Base-by-base conservation (phyloP, 805 yeast species). In the Sungouiella blattae region DNA sequence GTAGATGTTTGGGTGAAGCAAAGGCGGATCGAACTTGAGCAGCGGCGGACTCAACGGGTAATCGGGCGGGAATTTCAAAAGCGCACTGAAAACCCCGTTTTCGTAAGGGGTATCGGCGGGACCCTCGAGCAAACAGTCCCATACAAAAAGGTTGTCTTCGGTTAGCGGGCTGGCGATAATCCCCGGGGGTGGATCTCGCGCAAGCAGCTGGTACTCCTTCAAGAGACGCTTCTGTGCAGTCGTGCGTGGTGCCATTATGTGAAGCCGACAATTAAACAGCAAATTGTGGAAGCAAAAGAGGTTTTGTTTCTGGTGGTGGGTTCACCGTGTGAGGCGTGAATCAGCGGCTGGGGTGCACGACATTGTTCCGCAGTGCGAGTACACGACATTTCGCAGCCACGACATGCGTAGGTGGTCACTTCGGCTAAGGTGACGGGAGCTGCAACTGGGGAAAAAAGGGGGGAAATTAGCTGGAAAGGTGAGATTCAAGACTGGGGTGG, bases 1-100 rank as follows among this genome's bases (percentile, higher is more conserved):
- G 58, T 91, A 93, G 36, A 93, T 80, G 60, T 93, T 93, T 16
- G 98, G 98, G 59, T 93, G 98, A 40, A 87, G 70, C 33, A 93
- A 74, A 4, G 94, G 82, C 17, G 95, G 89, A 11, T 79, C 80
- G 54, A 84, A 85, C 46, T 64, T 75, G 61, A 87, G 71, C 39
- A 73, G 71, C 8, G 95, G 95, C 2, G 95, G 95, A 16, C 84
- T 75, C 40, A 87, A 64, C 2, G 95, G 95, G 52, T 87, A 87
- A 50, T 87, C 95, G 40, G 62, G 58, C 1, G 95, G 95, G 54
- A 87, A 87, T 17, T 64, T 71, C 37, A 87, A 62, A 18, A 70
- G 62, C 2, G 95, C 95, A 7, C 87, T 83, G 53, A 84, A 87
- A n/a, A 87, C 79, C 13, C 95, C 95, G 41, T 87, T 83, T 50